Evolutionary conservation across 2,329 filamentous ascomycete species (phyloP).

Genomic region (Epichloe scottii): DNA sequence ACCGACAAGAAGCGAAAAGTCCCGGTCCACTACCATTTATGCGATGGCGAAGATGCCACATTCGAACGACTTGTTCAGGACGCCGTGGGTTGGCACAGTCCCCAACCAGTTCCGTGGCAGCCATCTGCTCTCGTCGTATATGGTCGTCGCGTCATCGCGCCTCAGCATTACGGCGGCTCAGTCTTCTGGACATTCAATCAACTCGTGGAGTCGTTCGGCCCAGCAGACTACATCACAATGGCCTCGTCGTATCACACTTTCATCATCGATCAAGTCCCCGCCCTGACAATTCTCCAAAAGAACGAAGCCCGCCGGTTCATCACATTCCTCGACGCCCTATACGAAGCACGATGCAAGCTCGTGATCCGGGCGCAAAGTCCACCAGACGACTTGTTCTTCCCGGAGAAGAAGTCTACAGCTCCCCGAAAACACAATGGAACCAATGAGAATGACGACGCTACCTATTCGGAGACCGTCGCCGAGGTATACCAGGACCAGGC

Average conservation of each 20-base stretch:
- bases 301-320: conserved; percentile 75
- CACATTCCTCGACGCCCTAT: conserved; percentile 66
- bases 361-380: conserved; percentile 53
- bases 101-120: conserved; percentile 25
- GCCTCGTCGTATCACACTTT: conserved; percentile 71
- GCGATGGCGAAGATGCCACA: conserved; percentile 13
- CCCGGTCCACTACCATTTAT: conserved; percentile 20
- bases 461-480: conserved; percentile 31
- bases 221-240: conserved; percentile 73
- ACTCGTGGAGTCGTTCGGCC: conserved; percentile 57
- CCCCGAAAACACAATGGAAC: conserved; percentile 2
- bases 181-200: conserved; percentile 56
- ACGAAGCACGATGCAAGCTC: conserved; percentile 70
- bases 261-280: conserved; percentile 57
- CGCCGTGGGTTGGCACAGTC: conserved; percentile 12
- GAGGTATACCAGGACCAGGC: conserved; percentile 71
- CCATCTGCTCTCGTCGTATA: conserved; percentile 41
- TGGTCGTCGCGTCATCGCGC: conserved; percentile 48
- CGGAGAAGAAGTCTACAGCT: conserved; percentile 32
- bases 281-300: conserved; percentile 55
- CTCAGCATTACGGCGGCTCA: conserved; percentile 42
- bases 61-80: conserved; percentile 15
- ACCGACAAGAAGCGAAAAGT: conserved; percentile 9
- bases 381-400: conserved; percentile 69
- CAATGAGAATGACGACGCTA: conserved; percentile 23